Evolutionary conservation across 495 filamentous ascomycete species (phyloP).

Genomic region (Trichoderma orchidacearum): DNA sequence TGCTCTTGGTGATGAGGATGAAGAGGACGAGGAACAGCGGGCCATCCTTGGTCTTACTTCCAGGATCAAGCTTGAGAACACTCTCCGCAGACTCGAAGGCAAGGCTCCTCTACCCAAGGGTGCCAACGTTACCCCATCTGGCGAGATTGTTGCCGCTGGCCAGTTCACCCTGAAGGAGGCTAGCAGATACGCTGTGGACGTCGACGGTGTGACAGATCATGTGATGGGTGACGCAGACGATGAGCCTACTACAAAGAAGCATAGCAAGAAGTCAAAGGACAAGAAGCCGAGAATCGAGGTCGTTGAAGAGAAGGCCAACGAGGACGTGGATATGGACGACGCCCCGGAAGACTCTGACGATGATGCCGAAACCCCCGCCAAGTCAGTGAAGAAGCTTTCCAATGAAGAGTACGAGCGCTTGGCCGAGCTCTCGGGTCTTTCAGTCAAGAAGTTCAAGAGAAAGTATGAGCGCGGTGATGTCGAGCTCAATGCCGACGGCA

Average conservation of each 20-base stretch:
- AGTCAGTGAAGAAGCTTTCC: constrained; percentile 11
- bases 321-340: constrained; percentile 7
- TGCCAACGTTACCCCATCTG: constrained; percentile 62
- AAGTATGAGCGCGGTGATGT: constrained; percentile 60
- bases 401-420: constrained; percentile 38
- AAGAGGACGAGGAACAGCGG: constrained; percentile 76
- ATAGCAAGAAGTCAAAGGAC: constrained; percentile 39
- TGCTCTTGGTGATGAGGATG: constrained; percentile 65
- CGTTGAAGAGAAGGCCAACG: constrained; percentile 12
- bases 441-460: constrained; percentile 55
- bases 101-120: constrained; percentile 72
- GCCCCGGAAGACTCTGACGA: constrained; percentile 16
- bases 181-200: constrained; percentile 92
- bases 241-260: constrained; percentile 65
- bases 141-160: constrained; percentile 39
- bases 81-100: constrained; percentile 75
- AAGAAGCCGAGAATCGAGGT: constrained; percentile 41
- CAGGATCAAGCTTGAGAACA: constrained; percentile 69
- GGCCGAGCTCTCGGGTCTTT: constrained; percentile 49
- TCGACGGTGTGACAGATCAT: constrained; percentile 68
- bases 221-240: constrained; percentile 62
- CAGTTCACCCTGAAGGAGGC: constrained; percentile 91
- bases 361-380: constrained; percentile 22
- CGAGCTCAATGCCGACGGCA: constrained; percentile 41
- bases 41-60: constrained; percentile 58